Percentiles rank a stretch among this genome's conserved stretches.
phyloP scores from a whole-genome alignment of 2,329 filamentous ascomycete species.

The Periconia sp. region DNA sequence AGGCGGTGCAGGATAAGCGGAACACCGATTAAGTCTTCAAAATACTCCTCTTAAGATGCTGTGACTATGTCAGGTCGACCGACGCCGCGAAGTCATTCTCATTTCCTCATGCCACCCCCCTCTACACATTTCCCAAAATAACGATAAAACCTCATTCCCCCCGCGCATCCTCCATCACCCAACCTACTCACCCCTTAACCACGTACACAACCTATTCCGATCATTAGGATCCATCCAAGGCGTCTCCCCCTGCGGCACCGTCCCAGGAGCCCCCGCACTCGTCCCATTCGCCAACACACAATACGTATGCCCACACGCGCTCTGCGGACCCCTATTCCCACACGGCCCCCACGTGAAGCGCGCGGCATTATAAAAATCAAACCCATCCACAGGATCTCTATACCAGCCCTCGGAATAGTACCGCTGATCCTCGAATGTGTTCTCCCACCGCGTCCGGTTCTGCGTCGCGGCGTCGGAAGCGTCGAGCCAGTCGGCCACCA shows the following conservation, averaged over 20 bases:
- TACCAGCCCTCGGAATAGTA: conserved; percentile 4
- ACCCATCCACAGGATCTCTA: conserved; percentile 9
- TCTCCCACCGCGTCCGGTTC: background rate
- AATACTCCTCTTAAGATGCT: no score
- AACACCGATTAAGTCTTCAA: no score
- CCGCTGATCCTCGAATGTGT: conserved; percentile 1
- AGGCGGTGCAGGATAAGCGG: background rate
- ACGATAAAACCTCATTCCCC: background rate
- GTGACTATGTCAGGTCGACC: no score
- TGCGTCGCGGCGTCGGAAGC: background rate
- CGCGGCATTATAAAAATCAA: conserved; percentile 4
- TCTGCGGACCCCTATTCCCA: conserved; percentile 9
- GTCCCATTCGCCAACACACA: conserved; percentile 5
- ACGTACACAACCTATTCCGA: conserved; percentile 5
- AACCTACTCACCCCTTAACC: conserved; percentile 3
- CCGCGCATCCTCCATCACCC: background rate
- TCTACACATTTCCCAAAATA: no score
- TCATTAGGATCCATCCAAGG: conserved; percentile 8
- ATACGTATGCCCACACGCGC: conserved; percentile 1
- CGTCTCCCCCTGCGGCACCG: conserved; percentile 5
- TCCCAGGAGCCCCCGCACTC: background rate
- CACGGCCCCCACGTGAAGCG: conserved; percentile 7
- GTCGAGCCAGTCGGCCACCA: conserved; percentile 5
- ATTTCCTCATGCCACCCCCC: no score
- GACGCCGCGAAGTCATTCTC: no score